Conservation (phyloP, 2,329 filamentous ascomycete genomes). For the Diaporthe aspalathi region DNA sequence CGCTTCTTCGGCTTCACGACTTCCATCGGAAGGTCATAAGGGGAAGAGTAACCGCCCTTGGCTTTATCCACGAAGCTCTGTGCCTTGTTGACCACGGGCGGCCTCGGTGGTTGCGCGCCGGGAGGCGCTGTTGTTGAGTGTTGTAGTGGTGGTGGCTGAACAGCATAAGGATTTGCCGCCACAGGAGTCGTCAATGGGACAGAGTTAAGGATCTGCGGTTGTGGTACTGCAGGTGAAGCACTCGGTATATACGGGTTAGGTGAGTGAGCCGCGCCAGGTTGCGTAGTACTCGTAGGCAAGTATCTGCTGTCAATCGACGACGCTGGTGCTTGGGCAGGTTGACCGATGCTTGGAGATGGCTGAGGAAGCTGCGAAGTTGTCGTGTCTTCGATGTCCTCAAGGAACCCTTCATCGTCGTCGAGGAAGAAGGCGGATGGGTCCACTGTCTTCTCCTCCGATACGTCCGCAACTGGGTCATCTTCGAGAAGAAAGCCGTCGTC, state of each 20-base stretch:
- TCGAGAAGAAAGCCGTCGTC: slow-evolving; percentile 70
- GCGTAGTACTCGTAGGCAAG: slow-evolving; percentile 45
- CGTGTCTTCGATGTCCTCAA: slow-evolving; percentile 74
- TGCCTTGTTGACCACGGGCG: slow-evolving; percentile 63
- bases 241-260: slow-evolving; percentile 44
- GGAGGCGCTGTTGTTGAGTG: slow-evolving; percentile 49
- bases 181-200: slow-evolving; percentile 35
- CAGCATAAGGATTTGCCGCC: slow-evolving; percentile 37
- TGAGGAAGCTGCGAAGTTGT: slow-evolving; percentile 44
- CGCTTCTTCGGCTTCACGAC: slow-evolving; percentile 79
- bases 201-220: slow-evolving; percentile 40
- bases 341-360: slow-evolving; percentile 43
- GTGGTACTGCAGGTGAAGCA: slow-evolving; percentile 36
- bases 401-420: slow-evolving; percentile 86
- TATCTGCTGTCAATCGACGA: slow-evolving; percentile 50
- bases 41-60: slow-evolving; percentile 92
- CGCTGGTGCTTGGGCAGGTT: slow-evolving; percentile 42
- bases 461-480: slow-evolving; percentile 58
- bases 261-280: slow-evolving; percentile 43
- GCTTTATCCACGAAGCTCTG: slow-evolving; percentile 92
- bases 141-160: slow-evolving; percentile 43
- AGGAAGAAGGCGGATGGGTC: slow-evolving; percentile 77
- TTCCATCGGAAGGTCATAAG: slow-evolving; percentile 94
- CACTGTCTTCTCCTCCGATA: slow-evolving; percentile 56
- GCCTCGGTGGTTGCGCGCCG: slow-evolving; percentile 52